Evolutionary conservation across 805 yeast genomes (phyloP), one percentile per base, ranked within the genome.

Genomic region (Metschnikowia anglica): DNA sequence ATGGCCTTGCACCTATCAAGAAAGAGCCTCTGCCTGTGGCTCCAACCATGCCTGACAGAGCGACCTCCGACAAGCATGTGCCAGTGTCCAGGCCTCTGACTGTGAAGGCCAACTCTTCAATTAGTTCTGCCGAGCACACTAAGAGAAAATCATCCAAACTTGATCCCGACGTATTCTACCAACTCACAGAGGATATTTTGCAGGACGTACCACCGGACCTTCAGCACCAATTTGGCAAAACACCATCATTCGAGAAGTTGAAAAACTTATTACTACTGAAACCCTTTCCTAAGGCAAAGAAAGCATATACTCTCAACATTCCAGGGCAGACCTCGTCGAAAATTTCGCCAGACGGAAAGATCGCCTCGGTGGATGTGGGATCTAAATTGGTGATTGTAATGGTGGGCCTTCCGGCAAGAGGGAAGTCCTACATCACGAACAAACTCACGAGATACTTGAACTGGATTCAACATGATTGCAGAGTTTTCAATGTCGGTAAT

Each of bases 351-450:
- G 91, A 87, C 59, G 88, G 88, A 3, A 68, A 71, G 24, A 79
- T 80, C 25, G 79, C 81, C 1, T 70, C 76, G 18, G 73, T 54
- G 52, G 97, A 88, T 57, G 81, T 85, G 4, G 91, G 88, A 1
- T 76, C 79, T 10, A 69, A 72, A 25, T 73, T 91, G 40, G 95
- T 91, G 12, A 88, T 91, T 46, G 95, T 93, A 15, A 91, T 91
- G 98, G 97, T 91, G 12, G 99, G 99, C 0, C 65, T 85, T 25
- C 98, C 98, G 0, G 97, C 97, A 0, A 73, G 97, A 41, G 99
- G 99, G 3, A 91, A 91, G 62, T 85, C 95, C 1, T 93, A 90
- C 61, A 81, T 91, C 49, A 88, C 97, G 39, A 91, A 89, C 63
- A 91, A 93, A 60, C 72, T 91, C 36, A 86, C 95, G 1, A 69